phyloP scores from a whole-genome alignment of 2,329 filamentous ascomycete species.

The Pezicula radicicola region DNA sequence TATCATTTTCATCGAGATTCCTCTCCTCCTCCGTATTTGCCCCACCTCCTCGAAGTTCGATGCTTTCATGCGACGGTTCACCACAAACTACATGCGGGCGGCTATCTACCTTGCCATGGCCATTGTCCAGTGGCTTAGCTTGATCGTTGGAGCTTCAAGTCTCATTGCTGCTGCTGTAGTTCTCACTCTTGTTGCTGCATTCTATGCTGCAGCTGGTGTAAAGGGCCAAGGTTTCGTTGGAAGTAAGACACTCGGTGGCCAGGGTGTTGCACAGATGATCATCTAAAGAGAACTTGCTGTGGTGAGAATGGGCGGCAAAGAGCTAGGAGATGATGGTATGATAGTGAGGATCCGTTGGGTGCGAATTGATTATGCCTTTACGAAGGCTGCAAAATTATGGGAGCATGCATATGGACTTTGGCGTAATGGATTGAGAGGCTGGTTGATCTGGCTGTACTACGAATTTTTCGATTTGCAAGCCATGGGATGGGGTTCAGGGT shows the following conservation, averaged over 20 bases:
- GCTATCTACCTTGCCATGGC: slow-evolving; percentile 81
- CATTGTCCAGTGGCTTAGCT: slow-evolving; percentile 78
- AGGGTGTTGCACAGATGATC: slow-evolving; percentile 96
- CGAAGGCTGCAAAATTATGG: slow-evolving; percentile 6
- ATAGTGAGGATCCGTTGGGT: neutral
- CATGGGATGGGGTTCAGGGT: slow-evolving; percentile 6
- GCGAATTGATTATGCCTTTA: no score
- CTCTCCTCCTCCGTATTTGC: slow-evolving; percentile 94
- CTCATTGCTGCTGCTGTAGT: slow-evolving; percentile 86
- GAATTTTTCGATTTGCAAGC: slow-evolving; percentile 12
- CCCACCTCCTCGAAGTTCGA: slow-evolving; percentile 92
- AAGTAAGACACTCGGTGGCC: slow-evolving; percentile 94
- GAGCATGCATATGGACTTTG: slow-evolving; percentile 18
- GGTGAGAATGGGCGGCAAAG: neutral
- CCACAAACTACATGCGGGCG: slow-evolving; percentile 96
- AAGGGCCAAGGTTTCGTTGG: slow-evolving; percentile 85
- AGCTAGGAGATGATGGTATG: neutral
- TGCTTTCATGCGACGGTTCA: slow-evolving; percentile 82
- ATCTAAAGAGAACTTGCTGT: slow-evolving; percentile 50
- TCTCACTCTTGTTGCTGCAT: slow-evolving; percentile 70
- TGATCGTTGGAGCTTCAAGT: slow-evolving; percentile 61
- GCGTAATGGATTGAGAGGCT: slow-evolving; percentile 14
- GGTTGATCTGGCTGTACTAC: slow-evolving; percentile 15
- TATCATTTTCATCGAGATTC: slow-evolving; percentile 85
- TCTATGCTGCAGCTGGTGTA: slow-evolving; percentile 76